Percentiles rank a stretch among this genome's conserved stretches.
phyloP scores from a whole-genome alignment of 352 stramenopile species.

The Pythium monospermum region DNA sequence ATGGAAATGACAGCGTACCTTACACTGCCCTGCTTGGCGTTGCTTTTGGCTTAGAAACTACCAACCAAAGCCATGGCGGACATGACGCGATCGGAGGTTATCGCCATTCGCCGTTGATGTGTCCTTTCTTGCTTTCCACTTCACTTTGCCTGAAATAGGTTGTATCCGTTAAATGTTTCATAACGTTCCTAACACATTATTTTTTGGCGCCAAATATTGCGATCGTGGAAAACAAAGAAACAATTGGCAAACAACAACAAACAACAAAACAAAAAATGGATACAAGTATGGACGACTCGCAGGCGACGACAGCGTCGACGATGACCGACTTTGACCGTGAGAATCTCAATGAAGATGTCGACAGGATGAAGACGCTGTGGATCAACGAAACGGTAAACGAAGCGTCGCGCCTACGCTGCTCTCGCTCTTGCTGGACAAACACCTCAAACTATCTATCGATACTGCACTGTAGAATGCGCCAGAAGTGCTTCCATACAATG shows the following conservation, averaged over 20 bases:
- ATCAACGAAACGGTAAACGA: conserved; percentile 68
- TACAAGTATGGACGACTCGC: conserved; percentile 15
- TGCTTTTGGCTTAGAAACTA: too few relatives aligned
- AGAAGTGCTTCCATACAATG: conserved; percentile 67
- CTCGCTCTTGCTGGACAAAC: too few relatives aligned
- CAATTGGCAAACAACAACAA: conserved; percentile 5
- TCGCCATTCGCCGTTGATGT: too few relatives aligned
- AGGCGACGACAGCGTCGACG: conserved; percentile 22
- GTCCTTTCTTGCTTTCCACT: too few relatives aligned
- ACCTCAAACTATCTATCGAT: too few relatives aligned
- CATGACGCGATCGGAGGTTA: too few relatives aligned
- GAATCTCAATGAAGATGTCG: conserved; percentile 81
- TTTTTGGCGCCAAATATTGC: neutral
- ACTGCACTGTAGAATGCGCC: conserved; percentile 52
- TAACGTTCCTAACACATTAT: neutral
- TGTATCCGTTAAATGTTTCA: neutral
- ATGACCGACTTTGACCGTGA: conserved; percentile 41
- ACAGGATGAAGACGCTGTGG: conserved; percentile 63
- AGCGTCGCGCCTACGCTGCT: too few relatives aligned
- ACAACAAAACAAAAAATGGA: neutral
- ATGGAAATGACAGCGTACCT: too few relatives aligned
- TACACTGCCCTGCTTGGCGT: too few relatives aligned
- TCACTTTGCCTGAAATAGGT: too few relatives aligned
- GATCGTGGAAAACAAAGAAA: conserved; percentile 1
- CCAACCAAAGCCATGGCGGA: too few relatives aligned